These are phyloP conservation scores for Ustanciosporium gigantosporum DNA, from an alignment of 1,284 basidiomycete species.

Conservation along the genomic window DNA sequence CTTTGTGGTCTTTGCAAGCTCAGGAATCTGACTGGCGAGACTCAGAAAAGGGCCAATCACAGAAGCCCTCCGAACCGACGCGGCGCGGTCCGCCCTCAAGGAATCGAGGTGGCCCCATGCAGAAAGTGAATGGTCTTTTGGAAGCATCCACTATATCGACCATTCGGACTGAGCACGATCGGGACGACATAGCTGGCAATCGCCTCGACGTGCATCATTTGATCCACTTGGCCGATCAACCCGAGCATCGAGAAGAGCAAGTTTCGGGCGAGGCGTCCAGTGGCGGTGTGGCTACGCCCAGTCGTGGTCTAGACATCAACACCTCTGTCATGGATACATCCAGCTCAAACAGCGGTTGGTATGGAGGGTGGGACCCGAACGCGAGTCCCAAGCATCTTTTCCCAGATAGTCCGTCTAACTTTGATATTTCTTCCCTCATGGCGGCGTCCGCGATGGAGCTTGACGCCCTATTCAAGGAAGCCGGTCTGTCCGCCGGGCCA, in stretches of 20 bases:
- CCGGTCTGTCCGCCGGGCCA: conserved; percentile 22
- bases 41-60: too few relatives aligned
- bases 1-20: too few relatives aligned
- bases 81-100: too few relatives aligned
- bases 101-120: too few relatives aligned
- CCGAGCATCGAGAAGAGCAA: neutral
- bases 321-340: conserved; percentile 2
- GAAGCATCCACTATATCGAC: too few relatives aligned
- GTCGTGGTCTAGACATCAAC: conserved; percentile 18
- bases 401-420: conserved; percentile 31
- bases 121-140: too few relatives aligned
- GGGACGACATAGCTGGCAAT: too few relatives aligned
- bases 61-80: too few relatives aligned
- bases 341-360: conserved; percentile 7
- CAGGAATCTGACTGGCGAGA: too few relatives aligned
- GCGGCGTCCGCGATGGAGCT: conserved; percentile 41
- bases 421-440: conserved; percentile 39
- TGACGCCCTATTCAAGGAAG: conserved; percentile 30
- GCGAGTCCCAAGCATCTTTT: conserved; percentile 22
- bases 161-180: too few relatives aligned
- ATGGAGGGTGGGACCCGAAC: conserved; percentile 6
- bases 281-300: conserved; percentile 10
- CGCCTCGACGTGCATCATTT: neutral
- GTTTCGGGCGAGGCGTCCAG: neutral
- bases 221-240: neutral